Evolutionary conservation across 176 grass and related monocot species (phyloP).

Genomic region (Ensete glaucum): DNA sequence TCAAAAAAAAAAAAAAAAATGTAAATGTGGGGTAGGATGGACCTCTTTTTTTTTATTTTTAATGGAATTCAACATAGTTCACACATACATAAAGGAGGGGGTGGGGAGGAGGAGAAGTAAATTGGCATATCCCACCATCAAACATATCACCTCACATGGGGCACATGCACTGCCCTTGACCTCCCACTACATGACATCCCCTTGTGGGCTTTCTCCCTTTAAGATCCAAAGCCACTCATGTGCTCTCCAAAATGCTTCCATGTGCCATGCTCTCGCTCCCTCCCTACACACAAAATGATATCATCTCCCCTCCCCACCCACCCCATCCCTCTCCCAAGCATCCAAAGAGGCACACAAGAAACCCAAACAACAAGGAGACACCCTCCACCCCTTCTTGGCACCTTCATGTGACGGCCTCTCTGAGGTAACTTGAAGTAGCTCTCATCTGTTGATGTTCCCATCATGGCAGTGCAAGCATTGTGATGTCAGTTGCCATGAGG

Average conservation of each 20-base stretch:
- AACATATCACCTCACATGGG: too few relatives aligned
- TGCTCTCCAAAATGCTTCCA: conserved; percentile 1
- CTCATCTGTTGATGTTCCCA: conserved; percentile 21
- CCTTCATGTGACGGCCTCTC: background rate
- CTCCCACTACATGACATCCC: too few relatives aligned
- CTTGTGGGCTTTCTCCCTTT: background rate
- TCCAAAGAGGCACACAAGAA: background rate
- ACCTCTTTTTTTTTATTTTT: too few relatives aligned
- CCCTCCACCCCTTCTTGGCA: background rate
- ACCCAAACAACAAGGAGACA: background rate
- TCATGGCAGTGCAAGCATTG: background rate
- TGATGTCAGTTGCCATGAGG: background rate
- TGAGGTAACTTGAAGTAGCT: background rate
- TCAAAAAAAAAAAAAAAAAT: too few relatives aligned
- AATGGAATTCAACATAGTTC: too few relatives aligned
- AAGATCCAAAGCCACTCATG: conserved; percentile 7
- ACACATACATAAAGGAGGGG: too few relatives aligned
- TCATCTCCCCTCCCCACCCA: too few relatives aligned
- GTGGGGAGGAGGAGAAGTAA: too few relatives aligned
- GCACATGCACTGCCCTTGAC: too few relatives aligned
- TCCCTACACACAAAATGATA: background rate
- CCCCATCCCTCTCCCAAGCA: background rate
- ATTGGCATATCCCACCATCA: too few relatives aligned
- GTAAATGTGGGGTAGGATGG: too few relatives aligned
- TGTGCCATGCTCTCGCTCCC: background rate